phyloP scores from a whole-genome alignment of 1,284 basidiomycete genomes.

The Ceratobasidium papillatum region DNA sequence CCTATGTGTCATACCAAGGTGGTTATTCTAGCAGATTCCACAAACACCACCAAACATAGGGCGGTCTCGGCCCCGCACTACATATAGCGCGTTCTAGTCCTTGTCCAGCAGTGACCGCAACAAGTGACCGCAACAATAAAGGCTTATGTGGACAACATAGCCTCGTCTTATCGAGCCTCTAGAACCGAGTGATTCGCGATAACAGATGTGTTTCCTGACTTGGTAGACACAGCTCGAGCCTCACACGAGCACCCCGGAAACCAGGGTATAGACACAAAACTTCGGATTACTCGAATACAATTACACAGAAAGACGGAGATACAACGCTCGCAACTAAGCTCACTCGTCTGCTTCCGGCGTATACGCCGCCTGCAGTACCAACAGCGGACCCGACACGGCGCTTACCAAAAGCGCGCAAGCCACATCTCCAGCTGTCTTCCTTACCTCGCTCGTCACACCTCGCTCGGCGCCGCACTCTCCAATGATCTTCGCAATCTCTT shows the following conservation, averaged over 20 bases:
- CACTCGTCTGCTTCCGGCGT: background rate
- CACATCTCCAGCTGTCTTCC: slow-evolving; percentile 59
- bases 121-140: background rate
- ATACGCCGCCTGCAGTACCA: slow-evolving; percentile 37
- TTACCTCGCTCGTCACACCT: slow-evolving; percentile 55
- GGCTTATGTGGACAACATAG: background rate
- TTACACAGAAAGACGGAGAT: background rate
- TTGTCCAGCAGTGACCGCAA: background rate
- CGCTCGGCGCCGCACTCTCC: slow-evolving; percentile 49
- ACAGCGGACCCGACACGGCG: slow-evolving; percentile 18
- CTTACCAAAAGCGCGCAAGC: slow-evolving; percentile 52
- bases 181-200: background rate
- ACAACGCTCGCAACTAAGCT: background rate
- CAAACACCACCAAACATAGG: background rate
- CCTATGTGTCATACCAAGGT: background rate
- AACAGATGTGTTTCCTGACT: background rate
- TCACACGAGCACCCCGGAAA: background rate
- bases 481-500: slow-evolving; percentile 54
- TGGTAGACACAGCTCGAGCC: background rate
- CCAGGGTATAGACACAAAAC: background rate
- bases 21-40: slow-evolving; percentile 7
- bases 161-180: background rate
- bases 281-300: background rate
- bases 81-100: background rate
- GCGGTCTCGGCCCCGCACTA: background rate